A percentile compares a stretch with the other conserved stretches of the same genome.
These are phyloP conservation scores for Sophora flavescens DNA, from an alignment of 306 rosid genomes.

Conservation along the genomic window DNA sequence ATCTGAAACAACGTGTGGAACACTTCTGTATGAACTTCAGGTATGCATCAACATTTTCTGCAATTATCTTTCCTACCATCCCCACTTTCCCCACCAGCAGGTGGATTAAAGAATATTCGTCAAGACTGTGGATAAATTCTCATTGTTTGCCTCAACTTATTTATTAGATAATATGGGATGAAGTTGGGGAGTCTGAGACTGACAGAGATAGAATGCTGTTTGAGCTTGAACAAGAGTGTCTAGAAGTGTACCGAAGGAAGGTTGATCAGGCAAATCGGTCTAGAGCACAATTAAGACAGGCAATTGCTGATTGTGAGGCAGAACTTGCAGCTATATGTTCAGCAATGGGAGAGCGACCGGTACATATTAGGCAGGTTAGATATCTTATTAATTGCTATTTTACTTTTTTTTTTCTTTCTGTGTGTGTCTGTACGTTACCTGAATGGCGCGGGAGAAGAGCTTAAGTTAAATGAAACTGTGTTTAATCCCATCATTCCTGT, in stretches of 20 bases:
- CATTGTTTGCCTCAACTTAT: slow-evolving; percentile 10
- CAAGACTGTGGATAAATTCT: background rate
- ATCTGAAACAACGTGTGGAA: slow-evolving; percentile 88
- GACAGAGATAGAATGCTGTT: slow-evolving; percentile 87
- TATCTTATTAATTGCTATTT: slow-evolving; percentile 30
- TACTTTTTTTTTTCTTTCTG: slow-evolving; percentile 9
- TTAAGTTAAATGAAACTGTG: background rate
- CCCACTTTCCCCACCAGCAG: background rate
- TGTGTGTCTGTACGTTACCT: background rate
- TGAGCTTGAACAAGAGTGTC: slow-evolving; percentile 96
- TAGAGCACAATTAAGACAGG: slow-evolving; percentile 92
- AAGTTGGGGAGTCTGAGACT: slow-evolving; percentile 82
- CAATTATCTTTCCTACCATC: background rate
- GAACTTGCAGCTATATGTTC: slow-evolving; percentile 95
- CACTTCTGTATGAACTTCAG: slow-evolving; percentile 93
- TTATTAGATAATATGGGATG: slow-evolving; percentile 91
- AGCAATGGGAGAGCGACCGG: slow-evolving; percentile 96
- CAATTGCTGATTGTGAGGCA: slow-evolving; percentile 92
- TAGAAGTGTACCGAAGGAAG: slow-evolving; percentile 88
- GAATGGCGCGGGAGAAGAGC: slow-evolving; percentile 1
- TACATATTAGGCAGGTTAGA: slow-evolving; percentile 89
- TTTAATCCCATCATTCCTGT: slow-evolving; percentile 1
- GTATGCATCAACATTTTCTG: slow-evolving; percentile 44
- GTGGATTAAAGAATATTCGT: background rate
- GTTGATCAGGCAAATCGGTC: slow-evolving; percentile 86